A percentile compares a stretch with the other conserved stretches of the same genome.
These are phyloP conservation scores for Phlyctochytrium arcticum DNA, from an alignment of 192 early-diverging fungal species.

Conservation along the genomic window DNA sequence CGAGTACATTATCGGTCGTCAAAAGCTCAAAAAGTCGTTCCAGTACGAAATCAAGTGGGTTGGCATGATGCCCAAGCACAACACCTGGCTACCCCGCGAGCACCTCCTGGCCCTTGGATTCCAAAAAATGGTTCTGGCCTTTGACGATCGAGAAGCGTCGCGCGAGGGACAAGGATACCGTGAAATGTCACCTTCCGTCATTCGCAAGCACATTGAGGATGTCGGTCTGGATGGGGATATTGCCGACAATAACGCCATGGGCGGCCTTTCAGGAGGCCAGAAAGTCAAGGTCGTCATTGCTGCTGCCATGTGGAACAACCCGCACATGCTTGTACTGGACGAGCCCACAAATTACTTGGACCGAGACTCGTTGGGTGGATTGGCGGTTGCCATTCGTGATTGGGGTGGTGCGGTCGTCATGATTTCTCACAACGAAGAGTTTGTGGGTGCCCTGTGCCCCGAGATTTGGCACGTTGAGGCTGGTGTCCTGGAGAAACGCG, in stretches of 20 bases:
- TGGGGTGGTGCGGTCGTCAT: slow-evolving; percentile 77
- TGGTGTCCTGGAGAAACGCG: slow-evolving; percentile 40
- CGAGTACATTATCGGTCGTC: slow-evolving; percentile 51
- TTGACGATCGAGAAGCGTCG: slow-evolving; percentile 72
- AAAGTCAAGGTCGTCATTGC: slow-evolving; percentile 85
- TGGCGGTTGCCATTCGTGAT: slow-evolving; percentile 67
- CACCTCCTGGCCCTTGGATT: slow-evolving; percentile 65
- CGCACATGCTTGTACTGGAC: slow-evolving; percentile 73
- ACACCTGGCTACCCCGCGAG: slow-evolving; percentile 70
- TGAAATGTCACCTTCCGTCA: slow-evolving; percentile 58
- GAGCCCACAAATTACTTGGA: slow-evolving; percentile 69
- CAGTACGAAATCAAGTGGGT: slow-evolving; percentile 82
- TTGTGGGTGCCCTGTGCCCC: slow-evolving; percentile 64
- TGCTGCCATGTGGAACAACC: slow-evolving; percentile 81
- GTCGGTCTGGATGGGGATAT: slow-evolving; percentile 75
- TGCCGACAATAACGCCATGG: slow-evolving; percentile 64
- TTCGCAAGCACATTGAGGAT: slow-evolving; percentile 71
- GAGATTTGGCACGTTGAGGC: slow-evolving; percentile 72
- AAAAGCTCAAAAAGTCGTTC: slow-evolving; percentile 76
- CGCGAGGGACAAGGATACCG: slow-evolving; percentile 67
- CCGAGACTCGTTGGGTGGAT: slow-evolving; percentile 65
- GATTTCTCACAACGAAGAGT: slow-evolving; percentile 78
- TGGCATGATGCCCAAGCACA: slow-evolving; percentile 60
- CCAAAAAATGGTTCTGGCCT: slow-evolving; percentile 70
- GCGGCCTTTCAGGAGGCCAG: slow-evolving; percentile 72